These are phyloP conservation scores for Mollisia scopiformis DNA, from an alignment of 2,329 filamentous ascomycete species.

Conservation along the genomic window DNA sequence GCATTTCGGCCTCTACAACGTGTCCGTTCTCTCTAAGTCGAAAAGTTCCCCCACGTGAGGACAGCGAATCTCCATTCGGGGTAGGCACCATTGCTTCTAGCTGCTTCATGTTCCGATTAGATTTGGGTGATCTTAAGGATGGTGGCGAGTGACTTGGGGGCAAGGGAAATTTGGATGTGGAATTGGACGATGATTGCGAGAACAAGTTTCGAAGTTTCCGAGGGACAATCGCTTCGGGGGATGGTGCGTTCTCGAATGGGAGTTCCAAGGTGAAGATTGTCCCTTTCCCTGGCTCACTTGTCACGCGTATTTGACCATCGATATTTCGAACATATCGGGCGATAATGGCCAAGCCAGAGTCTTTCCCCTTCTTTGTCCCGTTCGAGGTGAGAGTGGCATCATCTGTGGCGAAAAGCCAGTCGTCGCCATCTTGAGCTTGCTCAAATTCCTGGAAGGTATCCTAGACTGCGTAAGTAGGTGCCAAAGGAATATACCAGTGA, in stretches of 20 bases:
- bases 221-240: background rate
- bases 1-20: background rate
- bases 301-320: conserved; percentile 83
- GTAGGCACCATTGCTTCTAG: background rate
- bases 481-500: too few species aligned
- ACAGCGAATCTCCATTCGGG: too few species aligned
- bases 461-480: too few species aligned
- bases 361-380: background rate
- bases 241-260: conserved; percentile 54
- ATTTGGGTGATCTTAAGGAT: background rate
- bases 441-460: conserved; percentile 60
- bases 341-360: conserved; percentile 78
- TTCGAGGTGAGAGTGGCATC: background rate
- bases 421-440: conserved; percentile 56
- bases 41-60: too few species aligned
- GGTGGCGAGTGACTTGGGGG: background rate
- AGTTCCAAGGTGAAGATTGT: conserved; percentile 84
- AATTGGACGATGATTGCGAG: background rate
- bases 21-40: too few species aligned
- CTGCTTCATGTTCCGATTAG: background rate
- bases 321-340: conserved; percentile 86
- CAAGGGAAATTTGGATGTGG: conserved; percentile 56
- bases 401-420: conserved; percentile 29
- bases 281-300: conserved; percentile 81
- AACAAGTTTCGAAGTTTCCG: background rate